phyloP scores from a whole-genome alignment of 345 rosid genomes.

The Citrus hindsii region DNA sequence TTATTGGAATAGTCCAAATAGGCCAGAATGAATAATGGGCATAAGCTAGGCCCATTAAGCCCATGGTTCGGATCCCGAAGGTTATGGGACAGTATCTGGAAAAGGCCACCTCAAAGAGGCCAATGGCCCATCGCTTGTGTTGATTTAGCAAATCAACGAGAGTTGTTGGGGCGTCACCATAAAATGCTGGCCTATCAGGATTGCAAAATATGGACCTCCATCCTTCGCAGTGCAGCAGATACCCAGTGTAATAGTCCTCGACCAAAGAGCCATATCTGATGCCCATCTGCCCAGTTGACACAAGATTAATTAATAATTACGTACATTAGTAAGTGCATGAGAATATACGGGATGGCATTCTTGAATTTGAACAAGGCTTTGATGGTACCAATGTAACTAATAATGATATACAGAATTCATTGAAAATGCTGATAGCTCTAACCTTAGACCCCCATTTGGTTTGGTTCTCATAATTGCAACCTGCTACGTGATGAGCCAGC shows the following conservation, averaged over 20 bases:
- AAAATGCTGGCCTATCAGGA: slow-evolving; percentile 58
- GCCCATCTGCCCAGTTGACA: slow-evolving; percentile 42
- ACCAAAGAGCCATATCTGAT: slow-evolving; percentile 67
- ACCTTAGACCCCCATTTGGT: slow-evolving; percentile 71
- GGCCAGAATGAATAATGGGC: slow-evolving; percentile 49
- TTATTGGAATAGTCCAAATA: slow-evolving; percentile 42
- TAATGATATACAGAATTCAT: too few species aligned
- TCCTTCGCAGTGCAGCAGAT: slow-evolving; percentile 53
- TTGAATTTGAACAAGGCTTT: too few species aligned
- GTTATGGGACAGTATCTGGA: slow-evolving; percentile 41
- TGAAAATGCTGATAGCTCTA: neutral
- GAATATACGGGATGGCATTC: too few species aligned
- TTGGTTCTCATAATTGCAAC: slow-evolving; percentile 47
- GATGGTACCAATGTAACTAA: too few species aligned
- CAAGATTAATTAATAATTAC: too few species aligned
- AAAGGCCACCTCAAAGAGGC: slow-evolving; percentile 45
- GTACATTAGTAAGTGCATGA: too few species aligned
- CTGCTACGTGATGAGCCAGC: slow-evolving; percentile 50
- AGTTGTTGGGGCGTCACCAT: slow-evolving; percentile 49
- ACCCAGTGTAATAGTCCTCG: slow-evolving; percentile 69
- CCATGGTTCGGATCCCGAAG: slow-evolving; percentile 39
- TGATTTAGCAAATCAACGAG: slow-evolving; percentile 48
- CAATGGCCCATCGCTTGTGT: slow-evolving; percentile 67
- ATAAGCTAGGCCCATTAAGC: slow-evolving; percentile 38
- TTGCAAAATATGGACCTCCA: slow-evolving; percentile 61